Base-by-base conservation (phyloP, 805 yeast genomes). In the Lipomyces mesembrius region DNA sequence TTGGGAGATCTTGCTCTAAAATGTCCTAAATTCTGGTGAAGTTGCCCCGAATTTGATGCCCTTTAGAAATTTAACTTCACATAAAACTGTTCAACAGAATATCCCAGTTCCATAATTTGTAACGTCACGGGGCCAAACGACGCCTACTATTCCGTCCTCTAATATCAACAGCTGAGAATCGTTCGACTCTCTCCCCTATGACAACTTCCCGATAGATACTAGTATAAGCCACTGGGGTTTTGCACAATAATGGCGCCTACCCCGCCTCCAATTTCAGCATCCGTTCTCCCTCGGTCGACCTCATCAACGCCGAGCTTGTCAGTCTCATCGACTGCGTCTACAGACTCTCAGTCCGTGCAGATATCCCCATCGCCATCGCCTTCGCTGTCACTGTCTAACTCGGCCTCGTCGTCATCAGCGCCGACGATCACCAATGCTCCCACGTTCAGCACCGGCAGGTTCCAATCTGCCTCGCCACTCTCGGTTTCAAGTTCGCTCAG, bases 401-500 rank as follows among this genome's bases (percentile, higher is more conserved):
- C 29, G 12, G 14, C 55, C 17, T 4, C 55, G 14, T 12, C 17
- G 32, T 27, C 55, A 7, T 9, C 29, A 11, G n/a, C 57, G 1
- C 34, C 49, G 51, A 20, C 51, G 29, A 11, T 20, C 22, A 9
- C 46, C 60, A 17, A 20, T 9, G 49, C 25, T 9, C 57, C 61
- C 7, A 43, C 66, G 5, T 63, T 63, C 29, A 20, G 58, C 27
- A 52, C 63, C 39, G 57, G 57, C 20, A 17, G 37, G 22, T 17
- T 65, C 43, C 58, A 58, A 49, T 64, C 64, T 20, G 20, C 51
- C 17, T 65, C 67, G 53, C 64, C 68, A 27, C 60, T 46, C 17
- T 43, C 58, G 11, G 68, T 61, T n/a, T 65, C 68, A 20, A 61
- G 62, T 7, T 61, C 68, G 4, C 43, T 57, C 2, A 58, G 68